Evolutionary conservation across 2,329 filamentous ascomycete species (phyloP).

Genomic region (Neoascochyta sp.): DNA sequence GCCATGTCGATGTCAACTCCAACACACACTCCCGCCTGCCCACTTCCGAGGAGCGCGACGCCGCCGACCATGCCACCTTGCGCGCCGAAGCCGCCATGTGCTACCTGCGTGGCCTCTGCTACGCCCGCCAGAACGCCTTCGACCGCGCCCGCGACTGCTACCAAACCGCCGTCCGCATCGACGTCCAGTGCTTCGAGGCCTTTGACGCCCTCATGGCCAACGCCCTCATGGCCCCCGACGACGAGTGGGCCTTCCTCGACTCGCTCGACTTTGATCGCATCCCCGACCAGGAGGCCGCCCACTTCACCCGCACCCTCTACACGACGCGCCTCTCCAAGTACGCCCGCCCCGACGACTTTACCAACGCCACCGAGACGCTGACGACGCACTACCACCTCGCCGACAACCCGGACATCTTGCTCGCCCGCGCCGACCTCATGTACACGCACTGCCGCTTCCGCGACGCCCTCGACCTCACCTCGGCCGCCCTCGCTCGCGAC

Average conservation of each 20-base stretch:
- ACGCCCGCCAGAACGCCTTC: constrained; percentile 94
- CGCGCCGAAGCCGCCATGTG: constrained; percentile 97
- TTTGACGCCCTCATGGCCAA: constrained; percentile 99
- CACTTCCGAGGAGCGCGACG: constrained; percentile 58
- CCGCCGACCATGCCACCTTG: constrained; percentile 70
- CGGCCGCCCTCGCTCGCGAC: constrained; percentile 74
- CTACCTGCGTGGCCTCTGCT: constrained; percentile 88
- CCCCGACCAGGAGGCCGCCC: constrained; percentile 76
- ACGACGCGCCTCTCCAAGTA: constrained; percentile 95
- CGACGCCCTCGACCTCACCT: constrained; percentile 79
- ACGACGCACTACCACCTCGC: constrained; percentile 89
- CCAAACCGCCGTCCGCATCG: constrained; percentile 93
- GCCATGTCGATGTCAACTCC: constrained; percentile 57
- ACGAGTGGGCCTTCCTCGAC: constrained; percentile 86
- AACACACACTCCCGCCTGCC: constrained; percentile 53
- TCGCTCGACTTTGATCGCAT: constrained; percentile 88
- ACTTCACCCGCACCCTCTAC: constrained; percentile 95
- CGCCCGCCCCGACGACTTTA: constrained; percentile 77
- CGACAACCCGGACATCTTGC: constrained; percentile 81
- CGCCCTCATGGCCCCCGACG: constrained; percentile 79
- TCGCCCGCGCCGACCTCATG: constrained; percentile 83
- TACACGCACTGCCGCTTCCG: constrained; percentile 94
- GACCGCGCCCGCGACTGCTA: constrained; percentile 97
- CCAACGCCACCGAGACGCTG: constrained; percentile 80
- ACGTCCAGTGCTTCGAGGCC: constrained; percentile 96